Evolutionary conservation across 352 stramenopile genomes (phyloP), one percentile per base, ranked within the genome.

Genomic region (Phytophthora macrochlamydospora): DNA sequence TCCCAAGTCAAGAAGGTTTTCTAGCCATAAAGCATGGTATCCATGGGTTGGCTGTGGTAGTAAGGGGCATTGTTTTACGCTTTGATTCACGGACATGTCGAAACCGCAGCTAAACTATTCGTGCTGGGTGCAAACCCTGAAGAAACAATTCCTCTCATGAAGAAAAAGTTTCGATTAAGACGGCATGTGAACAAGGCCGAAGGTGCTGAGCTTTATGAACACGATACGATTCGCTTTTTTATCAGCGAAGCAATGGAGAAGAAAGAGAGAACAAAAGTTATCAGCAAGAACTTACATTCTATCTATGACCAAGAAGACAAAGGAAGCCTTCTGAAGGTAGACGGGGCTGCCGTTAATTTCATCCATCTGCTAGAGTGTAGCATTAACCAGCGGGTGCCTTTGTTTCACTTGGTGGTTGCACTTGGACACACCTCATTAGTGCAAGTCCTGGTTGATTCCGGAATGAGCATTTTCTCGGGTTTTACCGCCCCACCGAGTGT

Each of bases 21-120:
- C 31, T 6, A 31, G 7, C 1, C 59, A 52, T 1, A 51, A 37
- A 32, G 33, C 37, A 30, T 65, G 53, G 59, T 73, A 65, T 13
- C 45, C 61, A n/a, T 73, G 65, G 65, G 57, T 53, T 43, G 59
- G 65, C 44, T 71, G 53, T 52, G 45, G 56, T 35, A 76, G 11
- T 55, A 50, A 33, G 79, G 79, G 2, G 63, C 79, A 18, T 48
- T 90, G 13, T 87, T 70, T 56, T 91, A 79, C 44, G 76, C 82
- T 9, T 75, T 91, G 7, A 72, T 77, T 11, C 61, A 88, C 42
- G 82, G 82, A 1, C 79, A 91, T 43, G 50, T 71, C 7, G 59
- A 89, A 40, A 91, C 82, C 11, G 79, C 78, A 55, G 67, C 76
- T 18, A 83, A 84, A 33, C 68, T 91, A 18, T 59, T 91, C 4